Conservation (phyloP, 352 stramenopile species). For the Pythium phragmitis region DNA sequence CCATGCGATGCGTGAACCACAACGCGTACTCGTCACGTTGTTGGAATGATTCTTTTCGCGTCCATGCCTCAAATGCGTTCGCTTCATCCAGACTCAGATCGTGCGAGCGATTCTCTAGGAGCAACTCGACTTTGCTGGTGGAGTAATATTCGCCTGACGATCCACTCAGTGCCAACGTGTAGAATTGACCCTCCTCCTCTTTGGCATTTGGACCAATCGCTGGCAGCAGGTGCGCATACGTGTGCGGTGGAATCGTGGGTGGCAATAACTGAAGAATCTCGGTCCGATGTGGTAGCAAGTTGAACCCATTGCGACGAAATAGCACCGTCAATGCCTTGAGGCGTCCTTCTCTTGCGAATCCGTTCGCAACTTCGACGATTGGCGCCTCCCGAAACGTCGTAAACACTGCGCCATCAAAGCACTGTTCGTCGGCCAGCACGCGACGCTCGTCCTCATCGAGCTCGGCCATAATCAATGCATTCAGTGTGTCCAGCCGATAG, state of each 20-base stretch:
- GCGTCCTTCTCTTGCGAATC: slow-evolving; percentile 53
- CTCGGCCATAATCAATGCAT: slow-evolving; percentile 21
- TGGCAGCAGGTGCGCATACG: slow-evolving; percentile 51
- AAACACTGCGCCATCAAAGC: slow-evolving; percentile 47
- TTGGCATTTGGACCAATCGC: slow-evolving; percentile 30
- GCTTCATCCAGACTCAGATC: slow-evolving; percentile 46
- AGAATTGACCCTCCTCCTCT: slow-evolving; percentile 42
- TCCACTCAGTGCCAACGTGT: slow-evolving; percentile 27
- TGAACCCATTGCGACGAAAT: slow-evolving; percentile 50
- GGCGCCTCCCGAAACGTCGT: slow-evolving; percentile 31
- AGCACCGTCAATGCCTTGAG: slow-evolving; percentile 43
- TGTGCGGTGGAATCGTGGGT: slow-evolving; percentile 33
- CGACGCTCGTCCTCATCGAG: slow-evolving; percentile 16
- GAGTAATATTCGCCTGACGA: background rate
- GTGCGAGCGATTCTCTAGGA: slow-evolving; percentile 38
- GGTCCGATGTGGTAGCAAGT: slow-evolving; percentile 46
- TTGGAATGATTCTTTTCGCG: slow-evolving; percentile 25
- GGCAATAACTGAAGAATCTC: slow-evolving; percentile 51
- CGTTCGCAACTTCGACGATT: slow-evolving; percentile 37
- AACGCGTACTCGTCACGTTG: slow-evolving; percentile 31
- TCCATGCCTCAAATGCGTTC: slow-evolving; percentile 35
- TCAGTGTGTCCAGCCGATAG: slow-evolving; percentile 30
- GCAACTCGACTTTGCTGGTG: slow-evolving; percentile 29
- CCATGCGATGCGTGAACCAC: slow-evolving; percentile 56
- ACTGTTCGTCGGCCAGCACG: slow-evolving; percentile 24